phyloP scores from a whole-genome alignment of 108 stramenopile genomes.

The Cyclostephanos invisitatus region DNA sequence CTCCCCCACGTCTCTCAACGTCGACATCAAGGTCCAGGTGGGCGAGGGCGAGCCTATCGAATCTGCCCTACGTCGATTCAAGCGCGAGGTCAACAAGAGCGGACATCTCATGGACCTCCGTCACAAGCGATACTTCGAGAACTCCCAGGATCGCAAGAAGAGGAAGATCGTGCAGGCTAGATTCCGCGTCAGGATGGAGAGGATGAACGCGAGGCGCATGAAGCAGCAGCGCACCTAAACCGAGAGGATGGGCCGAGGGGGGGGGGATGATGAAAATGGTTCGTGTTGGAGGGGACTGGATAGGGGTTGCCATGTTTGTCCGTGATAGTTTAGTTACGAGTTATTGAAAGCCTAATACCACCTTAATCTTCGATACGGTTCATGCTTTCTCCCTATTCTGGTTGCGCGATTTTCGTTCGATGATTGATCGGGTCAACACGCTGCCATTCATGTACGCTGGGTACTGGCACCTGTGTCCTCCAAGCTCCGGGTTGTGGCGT shows the following conservation, averaged over 20 bases:
- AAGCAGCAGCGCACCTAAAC: slow-evolving; percentile 46
- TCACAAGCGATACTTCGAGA: slow-evolving; percentile 87
- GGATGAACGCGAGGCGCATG: slow-evolving; percentile 82
- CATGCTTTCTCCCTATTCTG: too few relatives aligned
- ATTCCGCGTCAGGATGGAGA: slow-evolving; percentile 84
- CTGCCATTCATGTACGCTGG: too few relatives aligned
- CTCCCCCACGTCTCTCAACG: slow-evolving; percentile 54
- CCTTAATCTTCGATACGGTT: too few relatives aligned
- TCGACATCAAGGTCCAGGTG: slow-evolving; percentile 69
- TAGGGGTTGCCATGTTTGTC: too few relatives aligned
- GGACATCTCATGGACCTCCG: slow-evolving; percentile 91
- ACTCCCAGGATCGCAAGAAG: slow-evolving; percentile 86
- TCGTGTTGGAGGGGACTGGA: too few relatives aligned
- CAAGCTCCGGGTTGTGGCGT: too few relatives aligned
- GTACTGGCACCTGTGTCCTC: too few relatives aligned
- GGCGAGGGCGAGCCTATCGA: slow-evolving; percentile 91
- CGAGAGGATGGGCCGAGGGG: neutral
- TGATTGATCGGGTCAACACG: too few relatives aligned
- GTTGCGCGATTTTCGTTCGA: too few relatives aligned
- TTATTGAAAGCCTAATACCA: too few relatives aligned
- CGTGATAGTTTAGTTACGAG: too few relatives aligned
- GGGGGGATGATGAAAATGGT: too few relatives aligned
- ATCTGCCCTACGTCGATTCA: slow-evolving; percentile 87
- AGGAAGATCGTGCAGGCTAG: slow-evolving; percentile 89
- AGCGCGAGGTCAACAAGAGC: slow-evolving; percentile 88